These are phyloP conservation scores for Irpex sp. DNA, from an alignment of 1,284 basidiomycete species.

Conservation along the genomic window DNA sequence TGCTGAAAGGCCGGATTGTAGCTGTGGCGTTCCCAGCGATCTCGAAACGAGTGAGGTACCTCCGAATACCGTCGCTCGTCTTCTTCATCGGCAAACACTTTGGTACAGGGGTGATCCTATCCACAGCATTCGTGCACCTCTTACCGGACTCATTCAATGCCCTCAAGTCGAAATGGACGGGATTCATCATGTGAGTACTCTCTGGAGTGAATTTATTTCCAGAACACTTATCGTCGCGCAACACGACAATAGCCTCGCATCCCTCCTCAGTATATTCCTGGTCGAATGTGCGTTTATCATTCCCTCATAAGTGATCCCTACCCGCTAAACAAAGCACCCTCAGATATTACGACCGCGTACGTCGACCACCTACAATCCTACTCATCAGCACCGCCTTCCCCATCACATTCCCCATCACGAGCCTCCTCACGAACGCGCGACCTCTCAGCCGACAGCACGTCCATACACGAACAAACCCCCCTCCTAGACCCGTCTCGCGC, in stretches of 20 bases:
- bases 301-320: not conserved
- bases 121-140: constrained; percentile 75
- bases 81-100: constrained; percentile 82
- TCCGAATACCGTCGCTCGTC: constrained; percentile 57
- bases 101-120: constrained; percentile 74
- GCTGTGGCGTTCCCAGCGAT: constrained; percentile 66
- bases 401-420: constrained; percentile 13
- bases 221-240: not conserved
- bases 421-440: constrained; percentile 2
- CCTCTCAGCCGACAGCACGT: not conserved
- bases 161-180: constrained; percentile 54
- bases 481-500: constrained; percentile 2
- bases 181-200: constrained; percentile 67
- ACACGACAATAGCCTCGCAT: constrained; percentile 41
- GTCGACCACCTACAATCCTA: constrained; percentile 63
- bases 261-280: constrained; percentile 64
- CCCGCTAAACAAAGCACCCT: not conserved
- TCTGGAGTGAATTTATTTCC: not conserved
- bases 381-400: constrained; percentile 45
- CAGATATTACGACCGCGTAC: constrained; percentile 67
- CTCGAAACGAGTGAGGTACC: constrained; percentile 44
- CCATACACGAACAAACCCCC: constrained; percentile 9
- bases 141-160: constrained; percentile 69
- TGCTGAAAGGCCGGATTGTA: constrained; percentile 20
- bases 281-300: constrained; percentile 57